Conservation (phyloP, 352 stramenopile genomes). For the Globisporangium mamillatum region DNA sequence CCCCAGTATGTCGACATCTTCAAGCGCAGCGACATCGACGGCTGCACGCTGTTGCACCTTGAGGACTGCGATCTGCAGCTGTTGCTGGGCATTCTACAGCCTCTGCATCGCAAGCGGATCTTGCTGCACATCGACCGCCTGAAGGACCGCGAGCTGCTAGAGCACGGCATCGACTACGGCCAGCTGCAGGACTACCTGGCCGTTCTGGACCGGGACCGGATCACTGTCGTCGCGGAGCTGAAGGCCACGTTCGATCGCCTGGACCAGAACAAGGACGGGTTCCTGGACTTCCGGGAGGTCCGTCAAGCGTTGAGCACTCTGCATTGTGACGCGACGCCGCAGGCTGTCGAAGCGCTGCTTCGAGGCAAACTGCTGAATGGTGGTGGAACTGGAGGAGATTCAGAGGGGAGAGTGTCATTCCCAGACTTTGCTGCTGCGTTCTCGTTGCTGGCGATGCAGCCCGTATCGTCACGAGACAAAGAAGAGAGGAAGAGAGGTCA, state of each 20-base stretch:
- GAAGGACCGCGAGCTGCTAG: conserved; percentile 53
- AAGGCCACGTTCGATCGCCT: conserved; percentile 70
- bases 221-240: conserved; percentile 59
- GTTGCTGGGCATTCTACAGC: conserved; percentile 54
- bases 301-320: conserved; percentile 41
- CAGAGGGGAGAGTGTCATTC: conserved; percentile 40
- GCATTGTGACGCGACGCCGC: conserved; percentile 27
- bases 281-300: conserved; percentile 51
- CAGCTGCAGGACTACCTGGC: conserved; percentile 76
- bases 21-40: conserved; percentile 56
- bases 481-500: not conserved
- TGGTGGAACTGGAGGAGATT: conserved; percentile 5
- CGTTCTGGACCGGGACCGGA: conserved; percentile 61
- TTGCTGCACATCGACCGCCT: conserved; percentile 59
- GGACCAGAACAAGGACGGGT: conserved; percentile 55
- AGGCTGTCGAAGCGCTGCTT: conserved; percentile 35
- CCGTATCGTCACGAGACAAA: conserved; percentile 15
- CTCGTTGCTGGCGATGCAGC: conserved; percentile 45
- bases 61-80: conserved; percentile 61
- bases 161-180: conserved; percentile 58
- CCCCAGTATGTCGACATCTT: conserved; percentile 51
- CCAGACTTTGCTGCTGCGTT: conserved; percentile 56
- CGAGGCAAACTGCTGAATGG: conserved; percentile 27
- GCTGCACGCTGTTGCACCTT: conserved; percentile 57
- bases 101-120: conserved; percentile 53